A percentile compares a stretch with the other conserved stretches of the same genome.
These are phyloP conservation scores for Platanus orientalis DNA, from an alignment of 164 flowering plant genomes.

Conservation along the genomic window DNA sequence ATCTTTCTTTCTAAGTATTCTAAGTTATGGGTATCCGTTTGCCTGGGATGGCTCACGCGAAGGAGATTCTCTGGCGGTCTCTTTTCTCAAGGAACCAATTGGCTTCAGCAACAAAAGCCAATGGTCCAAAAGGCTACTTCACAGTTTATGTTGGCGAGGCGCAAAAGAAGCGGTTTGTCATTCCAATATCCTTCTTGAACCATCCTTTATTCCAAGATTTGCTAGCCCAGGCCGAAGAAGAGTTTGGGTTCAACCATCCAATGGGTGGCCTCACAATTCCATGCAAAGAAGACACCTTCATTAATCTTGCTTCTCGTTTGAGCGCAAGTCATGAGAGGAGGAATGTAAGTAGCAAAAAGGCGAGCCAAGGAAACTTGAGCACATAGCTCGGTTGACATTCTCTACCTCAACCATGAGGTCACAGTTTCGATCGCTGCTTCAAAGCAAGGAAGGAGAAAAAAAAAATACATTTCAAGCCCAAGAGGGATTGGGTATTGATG, in stretches of 20 bases:
- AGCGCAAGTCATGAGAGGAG: no score
- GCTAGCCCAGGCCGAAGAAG: slow-evolving; percentile 24
- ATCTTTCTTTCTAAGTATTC: no score
- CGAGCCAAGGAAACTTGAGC: no score
- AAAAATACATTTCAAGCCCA: no score
- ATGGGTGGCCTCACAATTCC: slow-evolving; percentile 35
- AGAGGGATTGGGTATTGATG: no score
- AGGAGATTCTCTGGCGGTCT: slow-evolving; percentile 15
- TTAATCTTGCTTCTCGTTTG: slow-evolving; percentile 14
- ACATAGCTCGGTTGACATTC: no score
- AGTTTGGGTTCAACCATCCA: slow-evolving; percentile 34
- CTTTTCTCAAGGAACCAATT: no score
- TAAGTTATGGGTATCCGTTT: slow-evolving; percentile 26
- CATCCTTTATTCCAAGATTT: slow-evolving; percentile 31
- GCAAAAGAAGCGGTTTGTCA: slow-evolving; percentile 24
- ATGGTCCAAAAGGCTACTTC: slow-evolving; percentile 33
- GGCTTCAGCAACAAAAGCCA: not conserved
- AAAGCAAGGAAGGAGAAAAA: no score
- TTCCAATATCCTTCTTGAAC: slow-evolving; percentile 33
- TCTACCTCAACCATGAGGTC: no score
- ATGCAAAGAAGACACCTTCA: slow-evolving; percentile 21
- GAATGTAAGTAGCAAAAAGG: no score
- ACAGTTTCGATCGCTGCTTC: no score
- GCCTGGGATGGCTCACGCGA: slow-evolving; percentile 12
- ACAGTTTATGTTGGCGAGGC: slow-evolving; percentile 34